Evolutionary conservation across 164 flowering plant species (phyloP).

Genomic region (Amborella trichopoda): DNA sequence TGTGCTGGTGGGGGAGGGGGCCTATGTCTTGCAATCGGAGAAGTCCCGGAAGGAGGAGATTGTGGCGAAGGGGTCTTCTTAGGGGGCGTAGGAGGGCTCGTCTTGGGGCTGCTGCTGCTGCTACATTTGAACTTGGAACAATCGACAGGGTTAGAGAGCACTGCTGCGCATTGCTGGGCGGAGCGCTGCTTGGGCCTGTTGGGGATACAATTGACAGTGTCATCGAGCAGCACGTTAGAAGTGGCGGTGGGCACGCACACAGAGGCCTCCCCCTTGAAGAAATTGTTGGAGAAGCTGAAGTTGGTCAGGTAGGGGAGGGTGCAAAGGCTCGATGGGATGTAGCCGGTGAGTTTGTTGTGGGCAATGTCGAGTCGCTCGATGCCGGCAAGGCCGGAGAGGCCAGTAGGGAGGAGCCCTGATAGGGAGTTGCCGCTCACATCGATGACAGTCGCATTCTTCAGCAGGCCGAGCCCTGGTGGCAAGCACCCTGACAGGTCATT

Average conservation of each 20-base stretch:
- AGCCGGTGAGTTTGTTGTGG: conserved; percentile 35
- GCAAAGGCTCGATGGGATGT: conserved; percentile 38
- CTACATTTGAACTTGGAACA: conserved; percentile 34
- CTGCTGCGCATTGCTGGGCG: conserved; percentile 20
- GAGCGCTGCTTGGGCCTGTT: conserved; percentile 35
- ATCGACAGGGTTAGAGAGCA: conserved; percentile 32
- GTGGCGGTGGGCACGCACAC: conserved; percentile 12
- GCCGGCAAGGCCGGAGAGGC: conserved; percentile 18
- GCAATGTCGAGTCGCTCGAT: conserved; percentile 28
- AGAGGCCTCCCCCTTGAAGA: conserved; percentile 31
- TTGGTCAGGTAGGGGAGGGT: conserved; percentile 28
- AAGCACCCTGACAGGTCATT: conserved; percentile 52
- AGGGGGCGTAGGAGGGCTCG: neutral
- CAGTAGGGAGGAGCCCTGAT: conserved; percentile 31
- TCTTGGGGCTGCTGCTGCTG: neutral
- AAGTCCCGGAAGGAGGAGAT: too few relatives aligned
- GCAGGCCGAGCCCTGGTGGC: conserved; percentile 45
- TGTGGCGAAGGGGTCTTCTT: neutral
- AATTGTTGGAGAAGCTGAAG: conserved; percentile 47
- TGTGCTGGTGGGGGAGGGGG: neutral
- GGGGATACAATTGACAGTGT: conserved; percentile 35
- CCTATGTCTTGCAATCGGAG: neutral
- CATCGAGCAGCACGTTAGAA: conserved; percentile 15
- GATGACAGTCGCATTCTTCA: conserved; percentile 34
- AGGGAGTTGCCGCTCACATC: conserved; percentile 32